Evolutionary conservation across 257 asterid genomes (phyloP).

Genomic region (Ophiorrhiza pumila): DNA sequence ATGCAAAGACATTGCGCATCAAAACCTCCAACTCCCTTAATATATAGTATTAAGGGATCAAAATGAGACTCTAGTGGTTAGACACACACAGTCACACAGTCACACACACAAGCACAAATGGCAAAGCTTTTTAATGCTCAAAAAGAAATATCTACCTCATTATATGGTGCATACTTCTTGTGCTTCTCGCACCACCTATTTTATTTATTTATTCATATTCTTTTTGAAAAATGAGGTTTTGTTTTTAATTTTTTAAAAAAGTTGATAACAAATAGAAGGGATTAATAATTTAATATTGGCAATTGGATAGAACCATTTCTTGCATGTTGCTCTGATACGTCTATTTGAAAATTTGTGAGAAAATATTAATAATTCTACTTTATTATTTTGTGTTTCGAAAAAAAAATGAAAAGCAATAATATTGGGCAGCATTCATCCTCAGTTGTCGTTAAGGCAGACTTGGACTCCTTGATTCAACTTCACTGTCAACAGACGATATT

Average conservation of each 20-base stretch:
- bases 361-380: too few species aligned
- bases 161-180: not conserved
- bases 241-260: not conserved
- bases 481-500: not conserved
- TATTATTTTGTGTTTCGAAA: too few species aligned
- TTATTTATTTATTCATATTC: not conserved
- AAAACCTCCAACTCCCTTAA: too few species aligned
- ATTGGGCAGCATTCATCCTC: too few species aligned
- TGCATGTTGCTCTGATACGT: not conserved
- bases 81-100: too few species aligned
- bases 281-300: not conserved
- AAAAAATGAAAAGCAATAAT: too few species aligned
- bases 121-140: not conserved
- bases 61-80: too few species aligned
- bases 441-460: too few species aligned
- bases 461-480: too few species aligned
- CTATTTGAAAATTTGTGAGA: not conserved
- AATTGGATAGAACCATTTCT: not conserved
- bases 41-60: too few species aligned
- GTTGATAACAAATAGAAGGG: not conserved
- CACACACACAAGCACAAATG: too few species aligned
- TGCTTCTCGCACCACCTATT: conserved; percentile 5
- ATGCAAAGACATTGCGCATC: too few species aligned
- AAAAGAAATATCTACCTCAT: not conserved
- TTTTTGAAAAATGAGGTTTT: not conserved